phyloP scores from a whole-genome alignment of 1,139 yeast genomes.

The Zygosaccharomyces pseudobailii region DNA sequence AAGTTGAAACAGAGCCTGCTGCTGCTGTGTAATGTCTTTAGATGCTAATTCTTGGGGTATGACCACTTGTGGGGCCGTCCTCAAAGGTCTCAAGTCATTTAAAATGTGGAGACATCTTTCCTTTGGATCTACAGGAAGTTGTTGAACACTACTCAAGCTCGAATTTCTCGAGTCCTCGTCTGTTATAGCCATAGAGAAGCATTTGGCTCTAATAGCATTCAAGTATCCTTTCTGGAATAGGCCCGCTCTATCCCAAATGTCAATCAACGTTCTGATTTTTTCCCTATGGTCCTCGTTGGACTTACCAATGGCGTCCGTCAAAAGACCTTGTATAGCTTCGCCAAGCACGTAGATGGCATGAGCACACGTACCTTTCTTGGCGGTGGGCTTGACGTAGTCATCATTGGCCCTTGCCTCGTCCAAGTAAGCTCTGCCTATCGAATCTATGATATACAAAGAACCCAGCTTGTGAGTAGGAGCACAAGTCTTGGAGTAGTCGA shows the following conservation, averaged over 20 bases:
- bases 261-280: slow-evolving; percentile 77
- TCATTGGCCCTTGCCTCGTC: slow-evolving; percentile 63
- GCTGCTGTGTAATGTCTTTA: slow-evolving; percentile 34
- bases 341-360: slow-evolving; percentile 65
- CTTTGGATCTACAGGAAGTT: slow-evolving; percentile 44
- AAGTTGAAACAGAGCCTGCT: slow-evolving; percentile 44
- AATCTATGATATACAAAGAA: slow-evolving; percentile 83
- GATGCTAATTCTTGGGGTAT: slow-evolving; percentile 26
- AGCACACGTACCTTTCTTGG: slow-evolving; percentile 69
- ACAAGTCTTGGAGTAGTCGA: slow-evolving; percentile 62
- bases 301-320: slow-evolving; percentile 56
- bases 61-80: slow-evolving; percentile 19
- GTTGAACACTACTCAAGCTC: slow-evolving; percentile 18
- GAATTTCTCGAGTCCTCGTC: slow-evolving; percentile 22
- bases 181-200: slow-evolving; percentile 42
- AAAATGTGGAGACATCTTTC: slow-evolving; percentile 37
- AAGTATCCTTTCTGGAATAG: slow-evolving; percentile 63
- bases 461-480: slow-evolving; percentile 86
- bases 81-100: slow-evolving; percentile 20
- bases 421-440: slow-evolving; percentile 79
- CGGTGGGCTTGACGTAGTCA: slow-evolving; percentile 41
- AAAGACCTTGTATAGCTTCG: slow-evolving; percentile 51
- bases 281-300: slow-evolving; percentile 51
- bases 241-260: slow-evolving; percentile 86
- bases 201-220: slow-evolving; percentile 52